Evolutionary conservation across 2,329 filamentous ascomycete genomes (phyloP).

Genomic region (Apiospora pterosperma): DNA sequence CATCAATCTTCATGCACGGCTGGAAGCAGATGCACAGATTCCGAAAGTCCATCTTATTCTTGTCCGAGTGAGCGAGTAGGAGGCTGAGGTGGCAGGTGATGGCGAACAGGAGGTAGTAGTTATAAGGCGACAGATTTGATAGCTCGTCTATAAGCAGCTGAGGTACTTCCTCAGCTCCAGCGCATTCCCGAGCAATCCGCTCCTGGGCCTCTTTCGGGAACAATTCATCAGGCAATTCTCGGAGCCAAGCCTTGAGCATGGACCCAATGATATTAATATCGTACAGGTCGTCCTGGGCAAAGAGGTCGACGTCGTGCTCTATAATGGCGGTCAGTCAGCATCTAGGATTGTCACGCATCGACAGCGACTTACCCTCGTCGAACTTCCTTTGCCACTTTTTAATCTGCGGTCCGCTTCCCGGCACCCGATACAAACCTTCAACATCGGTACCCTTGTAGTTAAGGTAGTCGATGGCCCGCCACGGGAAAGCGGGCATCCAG

Average conservation of each 20-base stretch:
- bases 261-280: conserved; percentile 97
- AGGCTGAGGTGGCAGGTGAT: conserved; percentile 95
- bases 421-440: conserved; percentile 88
- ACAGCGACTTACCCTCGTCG: conserved; percentile 63
- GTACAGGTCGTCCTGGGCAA: conserved; percentile 82
- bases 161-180: conserved; percentile 74
- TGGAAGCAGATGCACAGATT: conserved; percentile 97
- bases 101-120: conserved; percentile 96
- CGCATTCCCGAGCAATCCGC: conserved; percentile 74
- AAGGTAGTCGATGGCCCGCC: conserved; percentile 93
- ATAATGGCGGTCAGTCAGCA: conserved; percentile 15
- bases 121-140: conserved; percentile 91
- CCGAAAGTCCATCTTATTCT: conserved; percentile 98
- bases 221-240: conserved; percentile 90
- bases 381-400: conserved; percentile 93
- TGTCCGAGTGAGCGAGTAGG: conserved; percentile 84
- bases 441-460: conserved; percentile 94
- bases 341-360: background rate
- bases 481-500: conserved; percentile 96
- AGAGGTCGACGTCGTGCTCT: conserved; percentile 88
- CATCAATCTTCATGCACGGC: conserved; percentile 94
- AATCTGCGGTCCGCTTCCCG: conserved; percentile 84
- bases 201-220: conserved; percentile 84
- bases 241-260: conserved; percentile 93
- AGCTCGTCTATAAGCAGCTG: conserved; percentile 87